Conservation (phyloP, 2,329 filamentous ascomycete genomes). For the Fusarium beomiforme region DNA sequence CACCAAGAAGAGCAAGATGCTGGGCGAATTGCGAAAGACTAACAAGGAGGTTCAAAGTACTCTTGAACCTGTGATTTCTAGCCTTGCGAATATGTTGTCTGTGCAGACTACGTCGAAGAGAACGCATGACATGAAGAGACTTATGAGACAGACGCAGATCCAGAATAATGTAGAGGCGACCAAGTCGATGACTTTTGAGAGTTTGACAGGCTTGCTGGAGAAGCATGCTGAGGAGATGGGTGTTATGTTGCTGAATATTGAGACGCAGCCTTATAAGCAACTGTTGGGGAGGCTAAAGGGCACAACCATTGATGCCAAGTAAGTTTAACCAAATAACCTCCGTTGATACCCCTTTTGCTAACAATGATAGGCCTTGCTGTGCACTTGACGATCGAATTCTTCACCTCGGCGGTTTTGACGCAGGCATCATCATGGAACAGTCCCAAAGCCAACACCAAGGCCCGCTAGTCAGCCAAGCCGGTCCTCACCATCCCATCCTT, state of each 20-base stretch:
- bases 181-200: slow-evolving; percentile 16
- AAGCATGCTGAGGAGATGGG: slow-evolving; percentile 14
- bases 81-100: slow-evolving; percentile 12
- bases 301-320: not conserved
- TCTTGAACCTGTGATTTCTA: slow-evolving; percentile 1
- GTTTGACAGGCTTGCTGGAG: not conserved
- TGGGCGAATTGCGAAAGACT: not conserved
- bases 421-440: slow-evolving; percentile 16
- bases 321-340: accelerated
- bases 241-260: slow-evolving; percentile 12
- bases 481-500: not conserved
- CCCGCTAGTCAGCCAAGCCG: not conserved
- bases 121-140: slow-evolving; percentile 17
- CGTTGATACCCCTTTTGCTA: accelerated
- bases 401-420: slow-evolving; percentile 11
- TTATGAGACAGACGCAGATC: slow-evolving; percentile 7
- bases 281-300: not conserved
- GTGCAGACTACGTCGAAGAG: slow-evolving; percentile 19
- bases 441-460: slow-evolving; percentile 10
- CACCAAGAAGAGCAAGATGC: slow-evolving; percentile 10
- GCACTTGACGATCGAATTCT: slow-evolving; percentile 5
- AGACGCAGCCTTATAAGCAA: slow-evolving; percentile 5
- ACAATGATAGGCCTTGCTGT: not conserved
- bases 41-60: not conserved
- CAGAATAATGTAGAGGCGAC: slow-evolving; percentile 17